Base-by-base conservation (phyloP, 2,329 filamentous ascomycete genomes). In the Metarhizium album region DNA sequence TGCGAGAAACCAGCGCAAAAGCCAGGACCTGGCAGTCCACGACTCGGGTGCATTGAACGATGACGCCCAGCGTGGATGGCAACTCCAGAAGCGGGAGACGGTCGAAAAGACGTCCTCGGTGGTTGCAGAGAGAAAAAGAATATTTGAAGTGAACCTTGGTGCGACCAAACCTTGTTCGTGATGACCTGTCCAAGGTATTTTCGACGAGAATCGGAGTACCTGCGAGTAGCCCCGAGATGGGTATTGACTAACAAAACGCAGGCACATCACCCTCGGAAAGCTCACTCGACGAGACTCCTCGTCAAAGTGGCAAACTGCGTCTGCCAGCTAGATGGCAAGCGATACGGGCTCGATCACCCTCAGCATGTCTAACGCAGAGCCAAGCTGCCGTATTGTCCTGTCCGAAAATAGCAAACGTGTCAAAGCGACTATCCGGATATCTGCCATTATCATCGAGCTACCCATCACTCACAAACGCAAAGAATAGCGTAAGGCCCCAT, bases 121-220 rank as follows among this genome's bases (percentile, higher is more conserved):
- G 13, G 59, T 62, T n/a, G 59, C 59, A 14, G 59, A 62, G 46
- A 55, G 54, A 42, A 53, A 55, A 42, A 58, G 46, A 22, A 35
- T 62, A 9, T 62, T 62, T 42, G 60, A 62, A 42, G 43, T 27
- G 11, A 48, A 45, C 6, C 51, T 50, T n/a, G 48, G 40, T 31
- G 42, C 40, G 16, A 14, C 11, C 33, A 49, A 31, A 24, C 22
- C 20, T 3, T 16, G 42, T 42, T 13, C 49, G 51, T 49, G 31
- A 4, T 35, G 42, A 5, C 13, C 13, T 11, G 20, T 43, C 22
- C 20, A 29, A 29, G 27, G 11, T 9, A 22, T 6, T 11, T 5
- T 40, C 13, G 18, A 29, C 11, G 27, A 29, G 27, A 9, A n/a
- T 20, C 18, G 20, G 40, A 24, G 3, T 11, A 24, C 20, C 24